Evolutionary conservation across 371 early-diverging fungal genomes (phyloP), one percentile per base, ranked within the genome.

Genomic region (Mortierella sp.): DNA sequence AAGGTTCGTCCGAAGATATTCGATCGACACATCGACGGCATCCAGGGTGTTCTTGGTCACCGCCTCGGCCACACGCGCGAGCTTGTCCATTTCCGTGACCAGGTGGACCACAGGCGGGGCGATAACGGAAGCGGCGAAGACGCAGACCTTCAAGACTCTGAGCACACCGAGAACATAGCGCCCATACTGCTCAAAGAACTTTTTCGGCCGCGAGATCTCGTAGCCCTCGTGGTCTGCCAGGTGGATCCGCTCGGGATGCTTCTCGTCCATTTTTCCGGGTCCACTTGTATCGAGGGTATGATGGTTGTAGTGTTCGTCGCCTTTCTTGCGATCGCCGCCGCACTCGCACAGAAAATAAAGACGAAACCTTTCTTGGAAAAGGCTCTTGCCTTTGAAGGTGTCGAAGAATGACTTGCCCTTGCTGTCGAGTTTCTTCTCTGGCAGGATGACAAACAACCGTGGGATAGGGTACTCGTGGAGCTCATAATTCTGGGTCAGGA

Each of bases 391-490:
- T 32, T 27, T 70, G 38, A 44, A 35, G 29, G 7, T 65, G 6
- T 51, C n/a, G 4, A 49, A 65, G 6, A 18, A 8, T 14, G 72
- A 48, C 72, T 35, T 18, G 32, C 72, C 49, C 8, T 41, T 35
- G 6, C 24, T 54, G 35, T 32, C 32, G 24, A 55, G 44, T 58
- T 56, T 35, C 49, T 35, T 48, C 18, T 71, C 71, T 12, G 77
- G 77, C 11, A 77, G 72, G 55, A 71, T 71, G 32, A 77, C 58
- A 44, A 77, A 77, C 14, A 71, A 24, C 0, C 77, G 71, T 2
- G 77, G 77, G 16, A 77, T 71, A 27, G 77, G 77, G 35, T 56
- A 71, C 60, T 77, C 77, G 58, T 77, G 72, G 18, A 77, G 77
- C 44, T 77, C 77, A 21, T 71, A 58, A 35, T 56, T 71, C 46